These are phyloP conservation scores for Mastigamoeba balamuthi DNA, from an alignment of 78 protist genomes.

Conservation along the genomic window DNA sequence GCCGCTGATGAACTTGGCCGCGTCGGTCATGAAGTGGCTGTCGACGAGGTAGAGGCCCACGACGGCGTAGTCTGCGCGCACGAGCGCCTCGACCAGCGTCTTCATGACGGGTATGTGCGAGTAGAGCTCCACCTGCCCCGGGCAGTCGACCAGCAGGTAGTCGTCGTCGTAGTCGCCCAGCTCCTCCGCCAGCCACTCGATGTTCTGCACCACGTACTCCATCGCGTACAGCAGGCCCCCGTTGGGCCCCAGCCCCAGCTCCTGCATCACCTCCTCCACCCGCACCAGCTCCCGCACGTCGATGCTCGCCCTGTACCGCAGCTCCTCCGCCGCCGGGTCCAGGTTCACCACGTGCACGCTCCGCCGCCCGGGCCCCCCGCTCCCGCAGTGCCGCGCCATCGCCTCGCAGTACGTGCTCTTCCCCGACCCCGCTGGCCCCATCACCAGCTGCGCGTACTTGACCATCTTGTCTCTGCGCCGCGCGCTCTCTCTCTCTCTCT, in stretches of 20 bases:
- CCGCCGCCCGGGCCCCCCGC: conserved; percentile 26
- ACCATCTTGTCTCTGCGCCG: no score
- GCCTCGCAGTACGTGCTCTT: conserved; percentile 87
- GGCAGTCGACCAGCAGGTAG: conserved; percentile 91
- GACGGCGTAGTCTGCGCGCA: conserved; percentile 18
- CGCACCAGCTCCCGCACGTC: conserved; percentile 88
- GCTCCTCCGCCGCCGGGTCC: conserved; percentile 95
- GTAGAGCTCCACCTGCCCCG: conserved; percentile 95
- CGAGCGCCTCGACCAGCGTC: conserved; percentile 26
- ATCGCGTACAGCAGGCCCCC: conserved; percentile 92
- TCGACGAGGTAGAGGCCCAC: conserved; percentile 75
- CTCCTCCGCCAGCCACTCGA: conserved; percentile 79
- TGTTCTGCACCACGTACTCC: conserved; percentile 81
- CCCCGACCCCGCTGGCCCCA: conserved; percentile 98
- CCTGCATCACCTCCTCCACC: conserved; percentile 87
- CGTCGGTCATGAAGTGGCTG: conserved; percentile 58
- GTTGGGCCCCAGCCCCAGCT: conserved; percentile 90
- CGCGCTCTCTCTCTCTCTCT: no score
- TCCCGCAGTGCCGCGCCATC: conserved; percentile 55
- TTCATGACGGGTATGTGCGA: conserved; percentile 83
- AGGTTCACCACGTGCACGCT: conserved; percentile 85
- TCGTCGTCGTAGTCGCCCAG: conserved; percentile 89
- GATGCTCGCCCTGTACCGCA: conserved; percentile 57
- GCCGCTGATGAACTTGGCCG: conserved; percentile 55
- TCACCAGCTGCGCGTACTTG: conserved; percentile 84